These are phyloP conservation scores for Piper longum DNA, from an alignment of 164 flowering plant genomes.

Conservation along the genomic window DNA sequence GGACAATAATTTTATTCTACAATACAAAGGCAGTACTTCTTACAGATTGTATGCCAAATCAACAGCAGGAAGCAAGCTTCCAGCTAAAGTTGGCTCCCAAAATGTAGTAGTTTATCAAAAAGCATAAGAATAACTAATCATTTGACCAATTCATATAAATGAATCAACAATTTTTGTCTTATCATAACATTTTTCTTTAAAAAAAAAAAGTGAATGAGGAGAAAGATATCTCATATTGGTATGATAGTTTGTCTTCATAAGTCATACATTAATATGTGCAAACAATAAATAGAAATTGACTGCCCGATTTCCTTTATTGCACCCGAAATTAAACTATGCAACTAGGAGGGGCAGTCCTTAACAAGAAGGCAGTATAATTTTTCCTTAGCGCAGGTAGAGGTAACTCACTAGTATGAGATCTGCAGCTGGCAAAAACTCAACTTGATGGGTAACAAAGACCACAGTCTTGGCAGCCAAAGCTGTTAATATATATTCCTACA, in stretches of 20 bases:
- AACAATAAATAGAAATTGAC: too few relatives aligned
- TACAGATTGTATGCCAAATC: too few relatives aligned
- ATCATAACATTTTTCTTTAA: too few relatives aligned
- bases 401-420: constrained; percentile 79
- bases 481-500: constrained; percentile 88
- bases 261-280: background rate
- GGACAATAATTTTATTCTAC: background rate
- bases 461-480: constrained; percentile 81
- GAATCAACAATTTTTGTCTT: too few relatives aligned
- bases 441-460: constrained; percentile 94
- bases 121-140: too few relatives aligned
- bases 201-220: background rate
- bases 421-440: constrained; percentile 90
- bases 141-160: too few relatives aligned
- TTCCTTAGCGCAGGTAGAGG: background rate
- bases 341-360: background rate
- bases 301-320: too few relatives aligned
- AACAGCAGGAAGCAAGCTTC: too few relatives aligned
- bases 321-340: too few relatives aligned
- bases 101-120: too few relatives aligned
- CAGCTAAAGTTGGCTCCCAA: too few relatives aligned
- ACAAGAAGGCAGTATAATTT: background rate
- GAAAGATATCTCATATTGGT: background rate
- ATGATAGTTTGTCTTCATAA: background rate
- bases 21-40: too few relatives aligned